These are phyloP conservation scores for Stachybotrys chlorohalonatus DNA, from an alignment of 2,329 filamentous ascomycete genomes.

Conservation along the genomic window DNA sequence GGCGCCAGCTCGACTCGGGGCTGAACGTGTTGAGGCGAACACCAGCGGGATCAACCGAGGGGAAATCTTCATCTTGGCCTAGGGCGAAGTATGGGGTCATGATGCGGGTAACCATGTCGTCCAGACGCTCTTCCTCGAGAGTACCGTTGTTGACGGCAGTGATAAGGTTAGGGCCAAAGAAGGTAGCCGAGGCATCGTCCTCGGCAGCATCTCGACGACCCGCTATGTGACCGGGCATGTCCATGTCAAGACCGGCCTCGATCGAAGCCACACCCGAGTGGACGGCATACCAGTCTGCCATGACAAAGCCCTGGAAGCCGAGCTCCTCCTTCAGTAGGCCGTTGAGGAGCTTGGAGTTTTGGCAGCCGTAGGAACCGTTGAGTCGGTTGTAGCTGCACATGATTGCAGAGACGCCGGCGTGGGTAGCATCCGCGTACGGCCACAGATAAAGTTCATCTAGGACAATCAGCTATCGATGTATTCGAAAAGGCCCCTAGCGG, in stretches of 20 bases:
- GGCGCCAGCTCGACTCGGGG: no score
- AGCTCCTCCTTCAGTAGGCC: constrained; percentile 60
- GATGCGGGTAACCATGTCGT: constrained; percentile 8
- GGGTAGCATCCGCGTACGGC: constrained; percentile 62
- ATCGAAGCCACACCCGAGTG: not conserved
- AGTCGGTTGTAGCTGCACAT: constrained; percentile 69
- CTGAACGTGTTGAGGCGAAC: not conserved
- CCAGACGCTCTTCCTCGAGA: not conserved
- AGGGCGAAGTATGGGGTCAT: constrained; percentile 47
- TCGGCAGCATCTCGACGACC: not conserved
- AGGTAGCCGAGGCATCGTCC: not conserved
- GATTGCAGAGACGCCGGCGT: constrained; percentile 53
- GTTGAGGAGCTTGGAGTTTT: constrained; percentile 52
- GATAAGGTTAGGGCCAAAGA: not conserved
- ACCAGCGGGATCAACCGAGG: not conserved
- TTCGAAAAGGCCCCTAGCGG: not conserved
- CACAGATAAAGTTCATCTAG: constrained; percentile 54
- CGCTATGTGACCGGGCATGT: not conserved
- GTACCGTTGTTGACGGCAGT: not conserved
- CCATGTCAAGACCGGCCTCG: not conserved
- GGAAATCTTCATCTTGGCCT: constrained; percentile 21
- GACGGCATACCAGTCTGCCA: constrained; percentile 66
- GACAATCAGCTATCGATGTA: not conserved
- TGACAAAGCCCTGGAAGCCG: constrained; percentile 57
- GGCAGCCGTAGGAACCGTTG: constrained; percentile 60